Percentiles rank a stretch among this genome's conserved stretches.
These are phyloP conservation scores for Xerocomellus chrysenteron DNA, from an alignment of 768 basidiomycete species.

Conservation along the genomic window DNA sequence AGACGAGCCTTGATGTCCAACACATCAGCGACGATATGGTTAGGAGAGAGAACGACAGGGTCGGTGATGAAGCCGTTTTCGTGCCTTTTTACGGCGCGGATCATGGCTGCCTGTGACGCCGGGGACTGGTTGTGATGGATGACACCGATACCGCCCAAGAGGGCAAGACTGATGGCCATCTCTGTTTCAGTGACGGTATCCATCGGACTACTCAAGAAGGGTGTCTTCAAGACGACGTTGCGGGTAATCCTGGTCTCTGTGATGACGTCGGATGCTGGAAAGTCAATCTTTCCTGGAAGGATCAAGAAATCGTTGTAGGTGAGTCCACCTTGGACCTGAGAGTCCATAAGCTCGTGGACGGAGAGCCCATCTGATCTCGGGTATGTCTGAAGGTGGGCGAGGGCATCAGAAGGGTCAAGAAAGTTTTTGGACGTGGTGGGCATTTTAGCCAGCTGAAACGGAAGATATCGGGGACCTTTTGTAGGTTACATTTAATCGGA, in stretches of 20 bases:
- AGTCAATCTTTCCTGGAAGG: conserved; percentile 94
- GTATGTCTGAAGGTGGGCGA: conserved; percentile 76
- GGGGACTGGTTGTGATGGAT: conserved; percentile 95
- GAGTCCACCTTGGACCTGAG: conserved; percentile 80
- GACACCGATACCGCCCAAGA: conserved; percentile 95
- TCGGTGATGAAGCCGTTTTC: conserved; percentile 99
- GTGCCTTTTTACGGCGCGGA: conserved; percentile 95
- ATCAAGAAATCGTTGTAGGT: conserved; percentile 98
- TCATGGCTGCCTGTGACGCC: conserved; percentile 91
- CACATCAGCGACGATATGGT: conserved; percentile 80
- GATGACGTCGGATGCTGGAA: conserved; percentile 74
- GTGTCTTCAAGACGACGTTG: conserved; percentile 90
- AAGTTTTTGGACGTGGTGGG: conserved; percentile 34
- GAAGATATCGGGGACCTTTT: not conserved
- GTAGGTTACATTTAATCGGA: conserved; percentile 14
- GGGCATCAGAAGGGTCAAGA: conserved; percentile 70
- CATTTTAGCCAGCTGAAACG: conserved; percentile 33
- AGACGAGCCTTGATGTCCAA: conserved; percentile 88
- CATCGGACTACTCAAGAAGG: conserved; percentile 98
- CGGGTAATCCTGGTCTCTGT: conserved; percentile 87
- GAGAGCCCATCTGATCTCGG: conserved; percentile 77
- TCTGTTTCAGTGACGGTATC: conserved; percentile 97
- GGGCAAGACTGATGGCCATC: conserved; percentile 92
- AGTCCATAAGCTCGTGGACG: conserved; percentile 84
- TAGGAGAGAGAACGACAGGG: conserved; percentile 83